phyloP scores from a whole-genome alignment of 2,329 filamentous ascomycete genomes.

The Orbilia javanica region DNA sequence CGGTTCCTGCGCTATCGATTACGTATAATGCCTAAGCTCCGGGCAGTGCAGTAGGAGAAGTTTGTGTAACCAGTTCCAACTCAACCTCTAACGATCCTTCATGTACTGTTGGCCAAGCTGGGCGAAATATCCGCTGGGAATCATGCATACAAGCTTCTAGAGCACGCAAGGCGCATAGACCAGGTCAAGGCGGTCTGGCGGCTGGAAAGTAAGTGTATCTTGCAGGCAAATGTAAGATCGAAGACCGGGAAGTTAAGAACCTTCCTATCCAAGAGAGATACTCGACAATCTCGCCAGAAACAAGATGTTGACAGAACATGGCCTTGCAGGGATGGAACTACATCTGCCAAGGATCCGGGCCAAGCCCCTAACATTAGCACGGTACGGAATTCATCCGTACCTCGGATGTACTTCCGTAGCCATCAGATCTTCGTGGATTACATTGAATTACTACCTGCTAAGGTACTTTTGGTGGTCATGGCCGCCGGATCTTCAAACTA shows the following conservation, averaged over 20 bases:
- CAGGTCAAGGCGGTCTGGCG: not conserved
- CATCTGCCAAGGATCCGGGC: constrained; percentile 37
- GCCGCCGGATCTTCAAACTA: constrained; percentile 27
- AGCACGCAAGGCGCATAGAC: not conserved
- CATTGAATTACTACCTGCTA: constrained; percentile 10
- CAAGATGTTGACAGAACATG: constrained; percentile 21
- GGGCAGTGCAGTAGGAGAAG: constrained; percentile 13
- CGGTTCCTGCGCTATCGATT: constrained; percentile 20
- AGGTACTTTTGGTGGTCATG: constrained; percentile 29
- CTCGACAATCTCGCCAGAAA: constrained; percentile 34
- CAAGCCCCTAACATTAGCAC: constrained; percentile 30
- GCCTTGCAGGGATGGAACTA: constrained; percentile 32
- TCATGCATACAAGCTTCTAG: not conserved
- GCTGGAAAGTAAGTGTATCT: not conserved
- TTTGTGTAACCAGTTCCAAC: constrained; percentile 50
- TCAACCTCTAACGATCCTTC: constrained; percentile 29
- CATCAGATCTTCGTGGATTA: constrained; percentile 39
- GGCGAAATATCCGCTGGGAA: not conserved
- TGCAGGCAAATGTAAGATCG: constrained; percentile 25
- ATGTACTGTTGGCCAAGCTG: too few relatives aligned
- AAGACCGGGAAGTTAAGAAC: constrained; percentile 17
- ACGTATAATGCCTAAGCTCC: constrained; percentile 2
- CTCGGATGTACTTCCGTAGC: constrained; percentile 54
- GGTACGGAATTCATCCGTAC: constrained; percentile 56
- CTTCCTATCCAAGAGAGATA: constrained; percentile 32